A percentile compares a stretch with the other conserved stretches of the same genome.
These are phyloP conservation scores for Hirschioporus abietinus DNA, from an alignment of 768 basidiomycete genomes.

Conservation along the genomic window DNA sequence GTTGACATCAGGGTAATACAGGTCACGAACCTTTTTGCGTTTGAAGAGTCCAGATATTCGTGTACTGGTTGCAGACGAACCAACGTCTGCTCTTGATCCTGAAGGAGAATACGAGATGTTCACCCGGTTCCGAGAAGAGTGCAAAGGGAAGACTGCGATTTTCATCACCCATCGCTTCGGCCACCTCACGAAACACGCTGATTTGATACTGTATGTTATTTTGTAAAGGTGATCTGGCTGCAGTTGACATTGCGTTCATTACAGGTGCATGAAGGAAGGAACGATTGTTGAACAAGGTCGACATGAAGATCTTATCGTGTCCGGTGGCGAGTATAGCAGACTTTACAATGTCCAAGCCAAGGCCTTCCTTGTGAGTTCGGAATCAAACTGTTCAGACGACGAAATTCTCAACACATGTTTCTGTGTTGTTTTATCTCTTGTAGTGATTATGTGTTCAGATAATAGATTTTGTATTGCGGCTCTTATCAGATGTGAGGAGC, in stretches of 20 bases:
- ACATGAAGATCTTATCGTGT: slow-evolving; percentile 24
- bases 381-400: too few relatives aligned
- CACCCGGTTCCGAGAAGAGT: slow-evolving; percentile 28
- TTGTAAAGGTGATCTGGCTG: not conserved
- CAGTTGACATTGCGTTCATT: not conserved
- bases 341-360: slow-evolving; percentile 18
- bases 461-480: too few relatives aligned
- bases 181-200: slow-evolving; percentile 42
- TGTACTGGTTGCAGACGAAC: slow-evolving; percentile 53
- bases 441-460: too few relatives aligned
- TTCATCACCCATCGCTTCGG: slow-evolving; percentile 53
- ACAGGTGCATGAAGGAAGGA: slow-evolving; percentile 29
- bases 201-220: slow-evolving; percentile 42
- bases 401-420: too few relatives aligned
- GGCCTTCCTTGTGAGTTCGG: too few relatives aligned
- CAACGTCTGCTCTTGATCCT: slow-evolving; percentile 52
- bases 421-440: too few relatives aligned
- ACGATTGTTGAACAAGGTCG: slow-evolving; percentile 26
- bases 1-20: too few relatives aligned
- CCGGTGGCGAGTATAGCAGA: slow-evolving; percentile 27
- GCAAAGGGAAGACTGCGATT: slow-evolving; percentile 47
- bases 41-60: slow-evolving; percentile 31
- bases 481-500: too few relatives aligned
- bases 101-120: slow-evolving; percentile 46
- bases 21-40: slow-evolving; percentile 36